Evolutionary conservation across 768 basidiomycete species (phyloP).

Genomic region (Rhizopogon vesiculosus): DNA sequence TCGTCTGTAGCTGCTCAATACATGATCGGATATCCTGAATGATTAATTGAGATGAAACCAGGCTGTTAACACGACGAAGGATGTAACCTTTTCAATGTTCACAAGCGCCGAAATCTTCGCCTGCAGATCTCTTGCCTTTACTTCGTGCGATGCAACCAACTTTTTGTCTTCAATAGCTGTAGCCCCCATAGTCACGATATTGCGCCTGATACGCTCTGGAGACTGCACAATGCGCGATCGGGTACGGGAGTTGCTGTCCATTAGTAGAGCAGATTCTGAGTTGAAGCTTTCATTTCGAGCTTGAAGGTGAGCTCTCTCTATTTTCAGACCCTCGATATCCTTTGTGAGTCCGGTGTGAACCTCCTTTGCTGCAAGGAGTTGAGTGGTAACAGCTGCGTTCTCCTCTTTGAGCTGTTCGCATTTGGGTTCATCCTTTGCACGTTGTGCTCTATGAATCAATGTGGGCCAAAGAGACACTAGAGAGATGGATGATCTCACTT

Average conservation of each 20-base stretch:
- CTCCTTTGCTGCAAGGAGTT: conserved; percentile 68
- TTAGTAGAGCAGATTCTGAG: conserved; percentile 51
- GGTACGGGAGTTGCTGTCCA: conserved; percentile 59
- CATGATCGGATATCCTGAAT: conserved; percentile 65
- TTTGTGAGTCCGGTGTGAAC: conserved; percentile 53
- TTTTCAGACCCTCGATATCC: conserved; percentile 67
- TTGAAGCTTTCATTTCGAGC: conserved; percentile 68
- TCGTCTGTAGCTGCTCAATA: conserved; percentile 70
- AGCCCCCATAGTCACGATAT: conserved; percentile 70
- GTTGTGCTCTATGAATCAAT: conserved; percentile 42
- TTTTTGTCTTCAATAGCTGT: conserved; percentile 70
- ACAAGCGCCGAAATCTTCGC: conserved; percentile 66
- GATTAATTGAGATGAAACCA: conserved; percentile 1
- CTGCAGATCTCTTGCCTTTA: conserved; percentile 74
- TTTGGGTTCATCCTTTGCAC: conserved; percentile 65
- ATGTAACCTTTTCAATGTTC: conserved; percentile 67
- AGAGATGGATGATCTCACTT: conserved; percentile 39
- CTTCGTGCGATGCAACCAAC: conserved; percentile 57
- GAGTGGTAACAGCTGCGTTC: conserved; percentile 56
- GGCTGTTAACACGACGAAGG: conserved; percentile 2
- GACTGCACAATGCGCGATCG: conserved; percentile 83
- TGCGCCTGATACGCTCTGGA: conserved; percentile 83
- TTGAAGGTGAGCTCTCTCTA: conserved; percentile 59
- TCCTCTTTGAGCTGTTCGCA: conserved; percentile 55
- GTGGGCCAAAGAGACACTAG: background rate